Base-by-base conservation (phyloP, 225 moss, liverwort and hornwort genomes). In the Bryum argenteum region DNA sequence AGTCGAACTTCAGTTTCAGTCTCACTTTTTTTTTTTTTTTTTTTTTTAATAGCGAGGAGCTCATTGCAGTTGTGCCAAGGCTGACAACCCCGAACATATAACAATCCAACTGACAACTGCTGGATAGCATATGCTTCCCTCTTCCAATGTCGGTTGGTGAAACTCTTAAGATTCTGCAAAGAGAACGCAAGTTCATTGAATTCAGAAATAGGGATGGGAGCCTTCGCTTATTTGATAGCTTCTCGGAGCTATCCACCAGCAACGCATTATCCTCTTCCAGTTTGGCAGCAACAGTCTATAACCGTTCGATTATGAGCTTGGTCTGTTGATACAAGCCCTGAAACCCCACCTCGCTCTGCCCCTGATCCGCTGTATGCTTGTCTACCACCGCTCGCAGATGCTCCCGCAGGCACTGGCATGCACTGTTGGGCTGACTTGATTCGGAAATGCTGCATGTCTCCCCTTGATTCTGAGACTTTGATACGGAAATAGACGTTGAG, bases 181-280 rank as follows among this genome's bases (percentile, higher is more conserved):
- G 26, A 33, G 33, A 33, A 6, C 7, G 33, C 33, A 58, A 19
- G 14, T 6, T 12, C 28, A 10, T 2, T 67, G 1, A 0, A 14
- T 9, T 19, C 1, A 11, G n/a, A 11, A 39, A 20, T 11, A 3
- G 14, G 44, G 1, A 20, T 11, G 23, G 5, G 6, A 54, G 6
- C 1, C 2, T 1, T 14, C 5, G 11, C 3, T 22, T 67, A 75
- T 71, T 74, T 78, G 52, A 78, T 68, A 14, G 63, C 80, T 45
- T 71, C 63, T 64, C 56, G 57, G 9, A 82, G 53, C 40, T 79
- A 79, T 16, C 76, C 4, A 76, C 61, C 28, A 82, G 39, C 58
- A 63, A 62, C 56, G 52, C 52, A 0, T 71, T 85, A 53, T 82
- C 85, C 11, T 85, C 79, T 58, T 76, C 85, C 10, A 79, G 0